Evolutionary conservation across 2,329 filamentous ascomycete species (phyloP).

Genomic region (Aspergillus felis): DNA sequence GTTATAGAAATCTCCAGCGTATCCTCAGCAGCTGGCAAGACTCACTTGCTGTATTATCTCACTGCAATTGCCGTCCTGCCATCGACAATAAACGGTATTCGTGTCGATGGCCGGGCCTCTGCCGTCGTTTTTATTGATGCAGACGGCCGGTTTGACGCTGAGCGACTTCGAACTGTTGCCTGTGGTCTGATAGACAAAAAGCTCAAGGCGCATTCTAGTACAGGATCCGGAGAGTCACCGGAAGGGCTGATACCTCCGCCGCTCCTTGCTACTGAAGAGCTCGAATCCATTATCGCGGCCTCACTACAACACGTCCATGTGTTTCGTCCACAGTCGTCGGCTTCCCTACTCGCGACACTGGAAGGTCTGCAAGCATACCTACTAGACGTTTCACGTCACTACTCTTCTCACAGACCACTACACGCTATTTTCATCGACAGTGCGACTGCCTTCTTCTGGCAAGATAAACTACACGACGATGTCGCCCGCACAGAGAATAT

Average conservation of each 20-base stretch:
- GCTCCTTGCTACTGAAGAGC: slow-evolving; percentile 7
- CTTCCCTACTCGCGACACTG: slow-evolving; percentile 49
- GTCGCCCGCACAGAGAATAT: slow-evolving; percentile 39
- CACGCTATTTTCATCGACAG: slow-evolving; percentile 54
- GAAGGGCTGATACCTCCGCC: not conserved
- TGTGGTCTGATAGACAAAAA: slow-evolving; percentile 21
- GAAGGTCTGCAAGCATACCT: slow-evolving; percentile 48
- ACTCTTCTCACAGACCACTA: slow-evolving; percentile 45
- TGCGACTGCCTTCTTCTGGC: slow-evolving; percentile 54
- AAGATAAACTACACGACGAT: slow-evolving; percentile 45
- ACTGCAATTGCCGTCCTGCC: slow-evolving; percentile 51
- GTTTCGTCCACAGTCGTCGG: slow-evolving; percentile 52
- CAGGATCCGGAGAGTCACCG: not conserved
- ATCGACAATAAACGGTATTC: slow-evolving; percentile 20
- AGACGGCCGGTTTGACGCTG: slow-evolving; percentile 51
- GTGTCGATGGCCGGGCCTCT: slow-evolving; percentile 44
- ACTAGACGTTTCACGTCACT: slow-evolving; percentile 40
- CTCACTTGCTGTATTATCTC: slow-evolving; percentile 56
- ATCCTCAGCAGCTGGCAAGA: slow-evolving; percentile 53
- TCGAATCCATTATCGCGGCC: slow-evolving; percentile 29
- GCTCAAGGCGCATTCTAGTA: not conserved
- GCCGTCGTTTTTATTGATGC: slow-evolving; percentile 56
- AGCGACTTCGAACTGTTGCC: slow-evolving; percentile 39
- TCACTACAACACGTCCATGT: slow-evolving; percentile 56
- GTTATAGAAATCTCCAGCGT: slow-evolving; percentile 54